A percentile compares a stretch with the other conserved stretches of the same genome.
Evolutionary conservation across 495 filamentous ascomycete genomes (phyloP).

Genomic region (Tetracladium marchalianum): DNA sequence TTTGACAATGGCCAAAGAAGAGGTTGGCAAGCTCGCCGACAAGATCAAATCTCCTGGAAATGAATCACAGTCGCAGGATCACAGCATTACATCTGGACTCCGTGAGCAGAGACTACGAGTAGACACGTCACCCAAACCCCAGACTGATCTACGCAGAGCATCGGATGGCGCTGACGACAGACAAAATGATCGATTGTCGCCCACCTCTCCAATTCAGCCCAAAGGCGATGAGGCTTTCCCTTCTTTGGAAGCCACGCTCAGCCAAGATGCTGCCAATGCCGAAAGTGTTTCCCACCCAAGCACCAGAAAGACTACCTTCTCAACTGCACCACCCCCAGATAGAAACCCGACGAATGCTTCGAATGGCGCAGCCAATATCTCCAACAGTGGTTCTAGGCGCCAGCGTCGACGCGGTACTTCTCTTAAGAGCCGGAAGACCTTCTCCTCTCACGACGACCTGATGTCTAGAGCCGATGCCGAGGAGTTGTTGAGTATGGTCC

Average conservation of each 20-base stretch:
- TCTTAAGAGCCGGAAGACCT: constrained; percentile 60
- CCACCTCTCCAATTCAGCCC: constrained; percentile 12
- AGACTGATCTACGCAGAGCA: background rate
- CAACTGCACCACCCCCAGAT: constrained; percentile 3
- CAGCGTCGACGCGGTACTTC: constrained; percentile 65
- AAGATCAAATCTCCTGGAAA: constrained; percentile 18
- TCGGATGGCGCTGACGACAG: constrained; percentile 26
- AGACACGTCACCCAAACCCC: background rate
- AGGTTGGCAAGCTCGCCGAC: constrained; percentile 19
- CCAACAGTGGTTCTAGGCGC: constrained; percentile 10
- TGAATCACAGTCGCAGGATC: background rate
- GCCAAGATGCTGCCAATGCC: background rate
- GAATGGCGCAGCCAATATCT: constrained; percentile 1
- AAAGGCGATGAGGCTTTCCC: constrained; percentile 17
- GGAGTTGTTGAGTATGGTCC: constrained; percentile 68
- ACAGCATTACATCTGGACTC: background rate
- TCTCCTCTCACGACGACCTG: constrained; percentile 61
- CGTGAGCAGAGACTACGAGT: constrained; percentile 5
- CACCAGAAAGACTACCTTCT: constrained; percentile 18
- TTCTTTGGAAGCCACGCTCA: constrained; percentile 9
- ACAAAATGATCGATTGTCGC: constrained; percentile 10
- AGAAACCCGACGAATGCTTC: constrained; percentile 2
- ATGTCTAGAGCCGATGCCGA: constrained; percentile 66
- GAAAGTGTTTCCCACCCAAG: constrained; percentile 4
- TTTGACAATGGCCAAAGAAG: constrained; percentile 13